Percentiles rank a stretch among this genome's conserved stretches.
Conservation (phyloP, 129 eudicot genomes). For the Apium graveolens region DNA sequence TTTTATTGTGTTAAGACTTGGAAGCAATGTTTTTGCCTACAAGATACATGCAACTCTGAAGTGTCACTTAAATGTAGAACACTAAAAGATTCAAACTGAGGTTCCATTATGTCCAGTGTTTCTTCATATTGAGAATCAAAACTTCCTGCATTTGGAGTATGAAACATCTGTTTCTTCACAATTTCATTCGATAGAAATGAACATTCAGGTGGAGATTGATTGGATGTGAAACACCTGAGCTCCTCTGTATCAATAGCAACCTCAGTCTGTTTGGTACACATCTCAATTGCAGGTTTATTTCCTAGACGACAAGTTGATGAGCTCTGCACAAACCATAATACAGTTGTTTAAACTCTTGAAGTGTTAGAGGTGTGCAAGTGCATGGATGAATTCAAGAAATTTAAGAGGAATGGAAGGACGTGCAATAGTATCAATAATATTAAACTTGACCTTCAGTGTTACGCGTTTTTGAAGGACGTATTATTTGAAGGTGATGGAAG, state of each 20-base stretch:
- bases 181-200: conserved; percentile 22
- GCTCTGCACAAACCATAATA: conserved; percentile 18
- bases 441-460: not conserved
- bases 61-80: conserved; percentile 31
- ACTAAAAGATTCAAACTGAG: conserved; percentile 65
- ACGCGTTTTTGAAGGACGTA: no score
- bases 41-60: not conserved
- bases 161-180: conserved; percentile 21
- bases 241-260: conserved; percentile 28
- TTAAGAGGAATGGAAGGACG: not conserved
- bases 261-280: conserved; percentile 14
- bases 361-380: not conserved
- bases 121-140: conserved; percentile 35
- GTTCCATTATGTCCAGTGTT: conserved; percentile 64
- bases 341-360: conserved; percentile 11
- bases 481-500: not conserved
- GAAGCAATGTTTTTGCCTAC: conserved; percentile 13
- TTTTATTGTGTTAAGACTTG: not conserved
- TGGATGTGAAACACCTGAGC: conserved; percentile 34
- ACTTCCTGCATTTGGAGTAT: conserved; percentile 23
- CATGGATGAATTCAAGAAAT: not conserved
- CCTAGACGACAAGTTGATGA: conserved; percentile 9
- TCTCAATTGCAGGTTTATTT: not conserved
- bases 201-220: conserved; percentile 34
- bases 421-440: not conserved